Evolutionary conservation across 2,329 filamentous ascomycete species (phyloP).

Genomic region (Nemania sp.): DNA sequence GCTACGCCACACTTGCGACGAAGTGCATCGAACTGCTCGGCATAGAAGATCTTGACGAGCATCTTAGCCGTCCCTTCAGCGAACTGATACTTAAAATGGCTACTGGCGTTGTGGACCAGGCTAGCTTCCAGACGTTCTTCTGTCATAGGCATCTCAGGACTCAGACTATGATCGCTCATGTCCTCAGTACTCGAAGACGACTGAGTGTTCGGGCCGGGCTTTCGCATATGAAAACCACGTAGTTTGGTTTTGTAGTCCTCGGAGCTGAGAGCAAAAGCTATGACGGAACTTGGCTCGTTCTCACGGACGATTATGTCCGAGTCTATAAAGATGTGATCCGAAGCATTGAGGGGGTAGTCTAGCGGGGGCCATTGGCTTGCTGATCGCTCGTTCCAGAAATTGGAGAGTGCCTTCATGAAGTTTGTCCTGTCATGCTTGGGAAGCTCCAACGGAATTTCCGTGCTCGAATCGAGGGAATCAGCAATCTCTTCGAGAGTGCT

Average conservation of each 20-base stretch:
- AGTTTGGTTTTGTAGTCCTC: slow-evolving; percentile 86
- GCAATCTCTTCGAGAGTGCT: slow-evolving; percentile 67
- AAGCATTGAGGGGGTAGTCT: slow-evolving; percentile 86
- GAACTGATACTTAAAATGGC: slow-evolving; percentile 95
- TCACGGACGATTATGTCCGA: slow-evolving; percentile 97
- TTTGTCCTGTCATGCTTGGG: slow-evolving; percentile 93
- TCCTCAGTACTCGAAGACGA: slow-evolving; percentile 39
- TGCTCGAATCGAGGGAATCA: slow-evolving; percentile 63
- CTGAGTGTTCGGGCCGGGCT: slow-evolving; percentile 28
- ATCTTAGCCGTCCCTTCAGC: slow-evolving; percentile 91
- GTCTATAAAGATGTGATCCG: slow-evolving; percentile 95
- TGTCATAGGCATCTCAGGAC: slow-evolving; percentile 37
- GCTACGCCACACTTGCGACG: slow-evolving; percentile 90
- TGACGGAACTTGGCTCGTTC: slow-evolving; percentile 94
- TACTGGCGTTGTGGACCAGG: slow-evolving; percentile 81
- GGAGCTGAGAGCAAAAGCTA: slow-evolving; percentile 88
- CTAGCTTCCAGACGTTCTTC: slow-evolving; percentile 84
- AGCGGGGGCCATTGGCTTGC: slow-evolving; percentile 91
- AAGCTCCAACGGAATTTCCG: slow-evolving; percentile 71
- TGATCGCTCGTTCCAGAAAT: slow-evolving; percentile 97
- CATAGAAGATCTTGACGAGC: slow-evolving; percentile 98
- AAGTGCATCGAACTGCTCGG: slow-evolving; percentile 95
- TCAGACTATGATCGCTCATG: slow-evolving; percentile 39
- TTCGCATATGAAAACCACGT: slow-evolving; percentile 45
- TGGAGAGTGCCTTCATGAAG: slow-evolving; percentile 91